Base-by-base conservation (phyloP, 2,329 filamentous ascomycete species). In the Periconia sp. region DNA sequence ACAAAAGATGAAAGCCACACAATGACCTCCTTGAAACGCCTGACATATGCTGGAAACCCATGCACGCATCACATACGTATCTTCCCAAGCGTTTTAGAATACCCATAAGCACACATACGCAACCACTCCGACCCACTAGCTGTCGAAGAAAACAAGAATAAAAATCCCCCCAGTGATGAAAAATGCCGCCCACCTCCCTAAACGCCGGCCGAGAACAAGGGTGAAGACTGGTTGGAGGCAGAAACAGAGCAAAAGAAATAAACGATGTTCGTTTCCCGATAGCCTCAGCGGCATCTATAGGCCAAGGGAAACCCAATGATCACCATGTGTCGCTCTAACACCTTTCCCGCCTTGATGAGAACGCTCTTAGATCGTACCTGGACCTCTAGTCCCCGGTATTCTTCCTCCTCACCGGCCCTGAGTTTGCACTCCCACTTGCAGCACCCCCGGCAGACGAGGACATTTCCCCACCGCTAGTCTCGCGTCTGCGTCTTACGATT, bases 401-500 rank as follows among this genome's bases (percentile, higher is more conserved):
- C 19, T 40, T 42, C 8, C 46, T 35, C 49, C 33, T 46, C 41
- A 23, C 8, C 33, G 33, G 33, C 10, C 33, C 33, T 13, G 33
- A 27, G 23, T 18, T 40, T 41, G 20, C 27, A 17, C 18, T 27
- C 20, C 23, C 46, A 33, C 45, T 15, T 17, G n/a, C 35, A 30
- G 18, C 27, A 41, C 47, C 30, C 10, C 23, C 43, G 9, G n/a
- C 41, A 15, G 30, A n/a, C 40, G 50, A 27, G 27, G 44, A 46
- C 59, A 72, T 59, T 47, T 72, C 70, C 2, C 69, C 70, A 0
- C 69, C 71, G 50, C 65, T 69, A 1, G 70, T 73, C 47, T 74
- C 69, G n/a, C 71, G 55, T 45, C 71, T 59, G 1, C 69, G 48
- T 10, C 71, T 53, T 17, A 71, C 65, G 45, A 73, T 70, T 46